Percentiles rank a stretch among this genome's conserved stretches.
Evolutionary conservation across 306 rosid genomes (phyloP).

Genomic region (Vigna mungo): DNA sequence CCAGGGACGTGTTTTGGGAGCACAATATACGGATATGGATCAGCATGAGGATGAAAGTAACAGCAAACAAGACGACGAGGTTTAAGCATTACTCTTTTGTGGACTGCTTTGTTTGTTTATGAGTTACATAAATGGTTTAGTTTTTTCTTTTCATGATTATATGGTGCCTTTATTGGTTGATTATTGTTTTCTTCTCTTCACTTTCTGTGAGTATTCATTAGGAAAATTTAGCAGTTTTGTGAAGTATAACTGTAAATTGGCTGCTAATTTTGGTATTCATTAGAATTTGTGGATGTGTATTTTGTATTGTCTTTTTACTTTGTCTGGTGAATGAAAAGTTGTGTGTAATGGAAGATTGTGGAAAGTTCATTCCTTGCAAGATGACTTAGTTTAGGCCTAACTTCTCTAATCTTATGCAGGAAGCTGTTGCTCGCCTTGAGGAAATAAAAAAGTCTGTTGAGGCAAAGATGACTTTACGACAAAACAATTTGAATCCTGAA

Average conservation of each 20-base stretch:
- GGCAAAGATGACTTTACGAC: slow-evolving; percentile 87
- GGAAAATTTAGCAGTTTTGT: background rate
- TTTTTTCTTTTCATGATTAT: background rate
- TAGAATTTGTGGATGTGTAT: slow-evolving; percentile 2
- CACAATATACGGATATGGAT: slow-evolving; percentile 35
- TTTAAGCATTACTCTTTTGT: slow-evolving; percentile 44
- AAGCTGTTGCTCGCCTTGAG: slow-evolving; percentile 88
- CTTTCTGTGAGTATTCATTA: background rate
- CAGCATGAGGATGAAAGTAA: slow-evolving; percentile 78
- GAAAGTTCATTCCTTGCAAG: slow-evolving; percentile 24
- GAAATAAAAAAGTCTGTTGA: slow-evolving; percentile 88
- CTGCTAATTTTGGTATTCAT: background rate
- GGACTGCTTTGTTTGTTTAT: background rate
- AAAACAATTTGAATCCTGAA: slow-evolving; percentile 91
- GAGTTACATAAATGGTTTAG: slow-evolving; percentile 9
- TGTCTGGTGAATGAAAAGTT: background rate
- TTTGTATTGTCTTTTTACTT: background rate
- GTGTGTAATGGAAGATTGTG: background rate
- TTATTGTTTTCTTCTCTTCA: background rate
- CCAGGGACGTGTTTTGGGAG: slow-evolving; percentile 8
- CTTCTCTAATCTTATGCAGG: slow-evolving; percentile 54
- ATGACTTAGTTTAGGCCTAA: slow-evolving; percentile 3
- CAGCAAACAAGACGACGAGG: slow-evolving; percentile 91
- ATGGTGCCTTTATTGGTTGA: background rate
- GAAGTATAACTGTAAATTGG: slow-evolving; percentile 3